Conservation (phyloP, 345 rosid genomes). For the Euphorbia lathyris region DNA sequence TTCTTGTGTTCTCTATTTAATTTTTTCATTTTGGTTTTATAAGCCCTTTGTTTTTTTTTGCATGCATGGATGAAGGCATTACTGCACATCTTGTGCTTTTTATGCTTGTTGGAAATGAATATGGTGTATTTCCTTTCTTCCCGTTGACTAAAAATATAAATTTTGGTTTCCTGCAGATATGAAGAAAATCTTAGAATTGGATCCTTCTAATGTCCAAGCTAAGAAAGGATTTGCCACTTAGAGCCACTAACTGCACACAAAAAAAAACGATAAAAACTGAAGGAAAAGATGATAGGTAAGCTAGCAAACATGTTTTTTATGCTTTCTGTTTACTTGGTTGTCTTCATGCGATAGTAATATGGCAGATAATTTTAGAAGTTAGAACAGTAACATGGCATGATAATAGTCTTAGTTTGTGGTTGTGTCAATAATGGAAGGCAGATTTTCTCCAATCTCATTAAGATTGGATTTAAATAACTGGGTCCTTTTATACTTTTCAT, state of each 20-base stretch:
- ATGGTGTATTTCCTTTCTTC: background rate
- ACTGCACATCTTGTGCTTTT: background rate
- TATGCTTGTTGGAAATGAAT: background rate
- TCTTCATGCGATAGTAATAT: background rate
- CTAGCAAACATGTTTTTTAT: background rate
- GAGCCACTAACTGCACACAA: conserved; percentile 88
- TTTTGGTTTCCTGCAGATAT: conserved; percentile 45
- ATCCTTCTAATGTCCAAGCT: conserved; percentile 76
- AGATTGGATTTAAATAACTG: background rate
- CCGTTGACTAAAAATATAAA: background rate
- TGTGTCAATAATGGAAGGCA: conserved; percentile 2
- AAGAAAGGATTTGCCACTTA: conserved; percentile 55
- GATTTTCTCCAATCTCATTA: background rate
- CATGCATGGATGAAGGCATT: background rate
- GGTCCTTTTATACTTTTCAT: background rate
- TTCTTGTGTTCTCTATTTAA: background rate
- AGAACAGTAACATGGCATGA: background rate
- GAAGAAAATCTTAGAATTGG: conserved; percentile 79
- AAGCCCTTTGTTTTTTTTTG: background rate
- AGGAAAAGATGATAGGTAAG: conserved; percentile 96
- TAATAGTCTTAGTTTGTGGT: background rate
- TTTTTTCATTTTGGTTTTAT: background rate
- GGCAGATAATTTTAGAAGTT: background rate
- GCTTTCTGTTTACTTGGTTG: background rate
- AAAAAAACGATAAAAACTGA: conserved; percentile 93